Percentiles rank a stretch among this genome's conserved stretches.
These are phyloP conservation scores for Kodamaea alishanica DNA, from an alignment of 1,139 yeast genomes.

Conservation along the genomic window DNA sequence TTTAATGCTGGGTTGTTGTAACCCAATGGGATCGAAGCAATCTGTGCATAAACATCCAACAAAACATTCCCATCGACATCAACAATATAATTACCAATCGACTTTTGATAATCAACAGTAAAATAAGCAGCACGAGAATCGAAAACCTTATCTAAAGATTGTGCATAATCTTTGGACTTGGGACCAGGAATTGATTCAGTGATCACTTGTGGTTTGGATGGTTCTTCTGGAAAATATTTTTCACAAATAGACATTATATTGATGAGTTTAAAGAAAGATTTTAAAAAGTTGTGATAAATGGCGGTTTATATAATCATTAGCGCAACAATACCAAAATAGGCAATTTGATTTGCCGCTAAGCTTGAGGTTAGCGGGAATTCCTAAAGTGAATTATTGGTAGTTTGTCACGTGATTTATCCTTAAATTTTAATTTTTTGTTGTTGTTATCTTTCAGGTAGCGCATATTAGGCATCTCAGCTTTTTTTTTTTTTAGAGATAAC, in stretches of 20 bases:
- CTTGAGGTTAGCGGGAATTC: no score
- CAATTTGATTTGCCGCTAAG: conserved; percentile 9
- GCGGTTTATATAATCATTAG: background rate
- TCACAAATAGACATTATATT: conserved; percentile 42
- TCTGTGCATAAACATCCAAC: conserved; percentile 73
- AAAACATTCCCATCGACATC: conserved; percentile 68
- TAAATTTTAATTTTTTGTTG: conserved; percentile 1
- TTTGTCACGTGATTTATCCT: conserved; percentile 4
- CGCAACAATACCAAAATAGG: conserved; percentile 1
- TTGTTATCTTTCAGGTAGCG: conserved; percentile 2
- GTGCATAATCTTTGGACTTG: conserved; percentile 42
- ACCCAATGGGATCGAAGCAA: conserved; percentile 74
- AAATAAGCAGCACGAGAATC: conserved; percentile 68
- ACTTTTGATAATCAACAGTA: conserved; percentile 64
- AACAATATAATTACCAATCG: conserved; percentile 65
- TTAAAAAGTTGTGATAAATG: background rate
- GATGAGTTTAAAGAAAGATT: conserved; percentile 1
- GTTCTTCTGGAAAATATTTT: conserved; percentile 65
- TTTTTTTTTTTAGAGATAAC: no score
- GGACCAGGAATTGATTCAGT: conserved; percentile 64
- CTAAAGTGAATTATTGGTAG: background rate
- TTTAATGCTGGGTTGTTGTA: conserved; percentile 72
- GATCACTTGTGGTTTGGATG: conserved; percentile 52
- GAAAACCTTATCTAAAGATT: conserved; percentile 50
- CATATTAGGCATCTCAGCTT: background rate